phyloP scores from a whole-genome alignment of 805 yeast species.

The Maudiozyma serrabonitensis region DNA sequence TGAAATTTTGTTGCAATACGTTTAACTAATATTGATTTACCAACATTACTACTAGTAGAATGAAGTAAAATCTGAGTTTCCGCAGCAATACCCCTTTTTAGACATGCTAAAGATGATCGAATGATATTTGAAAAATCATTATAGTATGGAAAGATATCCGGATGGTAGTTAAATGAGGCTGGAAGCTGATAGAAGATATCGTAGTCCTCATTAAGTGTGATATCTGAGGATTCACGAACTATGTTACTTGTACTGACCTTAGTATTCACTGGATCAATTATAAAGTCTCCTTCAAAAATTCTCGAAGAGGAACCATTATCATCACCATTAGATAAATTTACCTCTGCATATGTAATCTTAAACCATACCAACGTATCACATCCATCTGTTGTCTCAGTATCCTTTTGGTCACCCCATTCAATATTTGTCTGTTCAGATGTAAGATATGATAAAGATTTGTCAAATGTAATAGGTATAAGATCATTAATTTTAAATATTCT shows the following conservation, averaged over 20 bases:
- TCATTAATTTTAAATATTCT: slow-evolving; percentile 60
- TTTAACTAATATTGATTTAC: slow-evolving; percentile 58
- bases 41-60: slow-evolving; percentile 67
- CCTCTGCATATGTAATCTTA: slow-evolving; percentile 42
- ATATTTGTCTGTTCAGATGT: slow-evolving; percentile 1
- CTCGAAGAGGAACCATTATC: not conserved
- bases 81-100: slow-evolving; percentile 29
- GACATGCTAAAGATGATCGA: slow-evolving; percentile 36
- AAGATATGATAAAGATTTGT: slow-evolving; percentile 26
- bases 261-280: slow-evolving; percentile 53
- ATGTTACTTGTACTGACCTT: slow-evolving; percentile 60
- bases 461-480: slow-evolving; percentile 68
- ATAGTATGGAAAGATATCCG: slow-evolving; percentile 37
- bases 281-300: not conserved
- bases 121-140: slow-evolving; percentile 44
- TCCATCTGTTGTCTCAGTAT: slow-evolving; percentile 4
- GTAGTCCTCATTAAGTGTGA: slow-evolving; percentile 30
- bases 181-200: slow-evolving; percentile 38
- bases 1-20: slow-evolving; percentile 53
- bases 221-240: slow-evolving; percentile 27
- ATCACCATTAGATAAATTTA: slow-evolving; percentile 13
- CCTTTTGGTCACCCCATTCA: not conserved
- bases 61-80: slow-evolving; percentile 56
- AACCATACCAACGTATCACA: slow-evolving; percentile 84
- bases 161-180: slow-evolving; percentile 30